phyloP scores from a whole-genome alignment of 1,284 basidiomycete species.

The Apiotrichum gamsii region DNA sequence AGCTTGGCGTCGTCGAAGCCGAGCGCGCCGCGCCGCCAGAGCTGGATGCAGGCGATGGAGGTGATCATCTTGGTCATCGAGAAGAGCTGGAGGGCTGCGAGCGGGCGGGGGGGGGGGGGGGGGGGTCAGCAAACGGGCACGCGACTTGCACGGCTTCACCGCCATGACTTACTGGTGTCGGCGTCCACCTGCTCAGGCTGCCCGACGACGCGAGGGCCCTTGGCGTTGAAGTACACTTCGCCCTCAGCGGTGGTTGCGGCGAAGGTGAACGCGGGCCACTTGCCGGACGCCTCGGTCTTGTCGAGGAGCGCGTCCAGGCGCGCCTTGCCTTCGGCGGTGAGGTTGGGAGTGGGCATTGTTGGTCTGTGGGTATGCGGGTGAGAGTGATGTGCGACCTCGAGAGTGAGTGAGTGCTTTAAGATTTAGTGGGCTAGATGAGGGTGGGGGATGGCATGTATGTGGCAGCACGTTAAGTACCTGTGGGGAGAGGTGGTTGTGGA shows the following conservation, averaged over 20 bases:
- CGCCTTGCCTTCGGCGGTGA: slow-evolving; percentile 12
- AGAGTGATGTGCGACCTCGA: no score
- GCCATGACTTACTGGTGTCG: slow-evolving; percentile 13
- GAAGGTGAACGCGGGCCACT: slow-evolving; percentile 26
- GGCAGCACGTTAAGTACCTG: no score
- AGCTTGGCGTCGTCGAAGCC: slow-evolving; percentile 20
- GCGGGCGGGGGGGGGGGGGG: slow-evolving; percentile 16
- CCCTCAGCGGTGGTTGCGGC: slow-evolving; percentile 28
- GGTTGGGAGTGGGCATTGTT: background rate
- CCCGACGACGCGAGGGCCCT: no score
- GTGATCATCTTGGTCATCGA: slow-evolving; percentile 36
- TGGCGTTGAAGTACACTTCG: slow-evolving; percentile 26
- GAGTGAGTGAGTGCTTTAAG: no score
- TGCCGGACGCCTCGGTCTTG: slow-evolving; percentile 8
- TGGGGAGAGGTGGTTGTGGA: no score
- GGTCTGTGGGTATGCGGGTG: no score
- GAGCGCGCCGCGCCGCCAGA: slow-evolving; percentile 6
- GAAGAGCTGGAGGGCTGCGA: slow-evolving; percentile 31
- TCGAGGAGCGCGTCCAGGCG: slow-evolving; percentile 20
- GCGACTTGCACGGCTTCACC: no score
- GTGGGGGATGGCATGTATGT: no score
- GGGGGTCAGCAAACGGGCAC: slow-evolving; percentile 22
- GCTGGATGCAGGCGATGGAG: slow-evolving; percentile 11
- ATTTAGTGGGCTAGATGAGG: no score
- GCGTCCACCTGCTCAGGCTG: slow-evolving; percentile 23